Conservation (phyloP, 805 yeast species). For the Suhomyces prunicola region DNA sequence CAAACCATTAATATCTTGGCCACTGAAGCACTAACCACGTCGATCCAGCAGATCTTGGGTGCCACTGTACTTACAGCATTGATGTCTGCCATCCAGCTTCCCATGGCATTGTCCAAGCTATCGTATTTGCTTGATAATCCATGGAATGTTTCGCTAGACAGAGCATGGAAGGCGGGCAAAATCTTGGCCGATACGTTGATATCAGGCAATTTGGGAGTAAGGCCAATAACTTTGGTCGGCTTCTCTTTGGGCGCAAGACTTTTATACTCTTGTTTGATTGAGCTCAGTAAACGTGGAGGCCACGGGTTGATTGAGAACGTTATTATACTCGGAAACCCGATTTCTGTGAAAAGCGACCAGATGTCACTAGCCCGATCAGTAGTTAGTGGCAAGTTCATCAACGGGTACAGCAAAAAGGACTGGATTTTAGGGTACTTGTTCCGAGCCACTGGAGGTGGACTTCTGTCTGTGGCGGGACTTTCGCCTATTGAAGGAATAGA, state of each 20-base stretch:
- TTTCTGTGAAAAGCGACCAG: constrained; percentile 75
- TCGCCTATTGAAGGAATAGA: constrained; percentile 63
- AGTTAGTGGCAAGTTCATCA: constrained; percentile 85
- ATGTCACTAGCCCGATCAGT: constrained; percentile 75
- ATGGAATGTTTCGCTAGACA: constrained; percentile 94
- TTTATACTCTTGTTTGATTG: constrained; percentile 83
- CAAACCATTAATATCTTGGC: constrained; percentile 93
- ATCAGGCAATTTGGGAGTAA: constrained; percentile 81
- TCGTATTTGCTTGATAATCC: constrained; percentile 92
- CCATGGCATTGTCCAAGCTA: constrained; percentile 85
- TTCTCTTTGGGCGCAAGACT: constrained; percentile 92
- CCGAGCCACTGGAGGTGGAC: constrained; percentile 93
- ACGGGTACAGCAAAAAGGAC: constrained; percentile 88
- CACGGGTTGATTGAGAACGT: constrained; percentile 89
- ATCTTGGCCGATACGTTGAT: constrained; percentile 88
- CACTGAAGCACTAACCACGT: constrained; percentile 86
- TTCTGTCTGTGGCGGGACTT: constrained; percentile 86
- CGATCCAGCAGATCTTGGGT: constrained; percentile 93
- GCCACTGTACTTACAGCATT: constrained; percentile 84
- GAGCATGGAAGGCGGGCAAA: constrained; percentile 96
- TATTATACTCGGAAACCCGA: constrained; percentile 81
- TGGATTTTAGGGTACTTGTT: constrained; percentile 95
- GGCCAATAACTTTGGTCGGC: constrained; percentile 91
- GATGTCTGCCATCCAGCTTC: constrained; percentile 90
- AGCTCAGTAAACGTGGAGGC: constrained; percentile 81